Evolutionary conservation across 805 yeast genomes (phyloP), one percentile per base, ranked within the genome.

Genomic region (Cyberlindnera euphorbiiphila): DNA sequence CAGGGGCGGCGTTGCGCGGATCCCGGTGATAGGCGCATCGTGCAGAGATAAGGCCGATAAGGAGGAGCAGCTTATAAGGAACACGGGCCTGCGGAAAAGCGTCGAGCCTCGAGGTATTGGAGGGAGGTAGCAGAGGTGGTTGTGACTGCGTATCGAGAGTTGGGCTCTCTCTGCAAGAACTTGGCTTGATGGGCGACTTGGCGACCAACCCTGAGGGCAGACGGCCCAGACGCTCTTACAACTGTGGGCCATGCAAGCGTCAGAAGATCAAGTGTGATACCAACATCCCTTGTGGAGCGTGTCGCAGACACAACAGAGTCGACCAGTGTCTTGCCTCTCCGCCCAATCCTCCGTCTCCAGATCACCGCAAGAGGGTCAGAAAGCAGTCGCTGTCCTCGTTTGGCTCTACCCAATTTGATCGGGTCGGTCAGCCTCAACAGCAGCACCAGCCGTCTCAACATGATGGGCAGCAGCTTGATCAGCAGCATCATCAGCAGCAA

Each of bases 171-270:
- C n/a, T n/a, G n/a, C n/a, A n/a, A n/a, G n/a, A n/a, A n/a, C n/a
- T n/a, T n/a, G n/a, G n/a, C n/a, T n/a, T n/a, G n/a, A n/a, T n/a
- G n/a, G n/a, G 13, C n/a, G 27, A 9, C 13, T 8, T 13, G 18
- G n/a, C 15, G 19, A 10, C 34, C 20, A 26, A n/a, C n/a, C n/a
- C 13, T 16, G 16, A 27, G 30, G 36, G 37, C 32, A 21, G 72
- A 39, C 31, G 46, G 10, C 66, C 65, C 34, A 55, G 79, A 42
- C 57, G 78, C 29, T 68, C 74, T n/a, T 74, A 74, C 49, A 68
- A 69, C 37, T 74, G 80, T 51, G 79, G 78, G 1, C 77, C 76
- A 3, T 74, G 80, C 46, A 71, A 71, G 46, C 53, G 60, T n/a
- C 67, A 69, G 39, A 74, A 74, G 51, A 70, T 72, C 49, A 72